These are phyloP conservation scores for rapeseed (Brassica napus) DNA, from an alignment of 345 rosid species.

Conservation along the genomic window Da-Ae NC_063446.1:25362501-25363000, in stretches of 20 bases:
- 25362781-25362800: slow-evolving; percentile 45
- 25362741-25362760: slow-evolving; percentile 62
- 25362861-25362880: accelerated
- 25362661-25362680: slow-evolving; percentile 35
- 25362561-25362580: not conserved
- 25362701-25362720: slow-evolving; percentile 29
- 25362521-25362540: not conserved
- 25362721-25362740: not conserved
- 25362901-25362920: not conserved
- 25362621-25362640: slow-evolving; percentile 14
- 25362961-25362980: not conserved
- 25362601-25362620: not conserved
- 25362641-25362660: slow-evolving; percentile 19
- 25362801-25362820: slow-evolving; percentile 99
- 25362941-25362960: not conserved
- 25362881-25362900: not conserved
- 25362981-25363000: not conserved
- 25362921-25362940: not conserved
- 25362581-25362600: not conserved
- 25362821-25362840: slow-evolving; percentile 98
- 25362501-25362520: not conserved
- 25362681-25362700: slow-evolving; percentile 29
- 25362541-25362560: not conserved
- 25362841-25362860: accelerated
- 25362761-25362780: slow-evolving; percentile 88